phyloP scores from a whole-genome alignment of 139 green algal genomes.

The Chlamydomonas sp. region DNA sequence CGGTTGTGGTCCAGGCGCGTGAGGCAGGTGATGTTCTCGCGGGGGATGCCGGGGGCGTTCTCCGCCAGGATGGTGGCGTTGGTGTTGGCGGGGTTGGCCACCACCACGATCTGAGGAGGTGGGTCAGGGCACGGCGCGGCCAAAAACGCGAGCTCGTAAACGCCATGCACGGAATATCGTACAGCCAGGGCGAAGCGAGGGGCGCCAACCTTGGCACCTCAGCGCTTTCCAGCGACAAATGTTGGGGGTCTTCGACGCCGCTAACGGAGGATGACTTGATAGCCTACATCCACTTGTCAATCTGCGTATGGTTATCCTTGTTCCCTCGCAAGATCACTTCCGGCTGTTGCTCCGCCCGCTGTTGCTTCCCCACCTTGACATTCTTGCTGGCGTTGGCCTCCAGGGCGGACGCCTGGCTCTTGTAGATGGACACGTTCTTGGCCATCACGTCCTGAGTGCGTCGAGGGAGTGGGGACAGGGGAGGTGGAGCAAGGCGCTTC shows the following conservation, averaged over 20 bases:
- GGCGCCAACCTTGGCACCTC: background rate
- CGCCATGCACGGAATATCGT: too few species aligned
- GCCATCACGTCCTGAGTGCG: constrained; percentile 83
- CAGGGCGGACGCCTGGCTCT: constrained; percentile 82
- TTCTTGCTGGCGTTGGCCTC: constrained; percentile 75
- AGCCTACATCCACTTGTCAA: too few species aligned
- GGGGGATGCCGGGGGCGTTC: constrained; percentile 83
- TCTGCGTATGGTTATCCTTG: too few species aligned
- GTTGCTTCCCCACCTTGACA: constrained; percentile 68
- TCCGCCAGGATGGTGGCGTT: constrained; percentile 92
- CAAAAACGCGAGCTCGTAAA: too few species aligned
- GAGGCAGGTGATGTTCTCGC: constrained; percentile 93
- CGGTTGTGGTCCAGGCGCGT: constrained; percentile 98
- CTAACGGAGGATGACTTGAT: too few species aligned
- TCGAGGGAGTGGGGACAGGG: too few species aligned
- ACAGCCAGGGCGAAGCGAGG: background rate
- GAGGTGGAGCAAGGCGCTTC: too few species aligned
- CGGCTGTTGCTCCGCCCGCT: too few species aligned
- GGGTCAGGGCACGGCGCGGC: background rate
- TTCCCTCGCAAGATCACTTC: too few species aligned
- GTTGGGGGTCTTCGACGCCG: too few species aligned
- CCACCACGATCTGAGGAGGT: constrained; percentile 87
- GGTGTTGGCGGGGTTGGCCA: constrained; percentile 97
- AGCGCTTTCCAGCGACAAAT: background rate
- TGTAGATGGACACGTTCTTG: constrained; percentile 85